Evolutionary conservation across 768 basidiomycete species (phyloP).

Genomic region (Pleurotus platypus): DNA sequence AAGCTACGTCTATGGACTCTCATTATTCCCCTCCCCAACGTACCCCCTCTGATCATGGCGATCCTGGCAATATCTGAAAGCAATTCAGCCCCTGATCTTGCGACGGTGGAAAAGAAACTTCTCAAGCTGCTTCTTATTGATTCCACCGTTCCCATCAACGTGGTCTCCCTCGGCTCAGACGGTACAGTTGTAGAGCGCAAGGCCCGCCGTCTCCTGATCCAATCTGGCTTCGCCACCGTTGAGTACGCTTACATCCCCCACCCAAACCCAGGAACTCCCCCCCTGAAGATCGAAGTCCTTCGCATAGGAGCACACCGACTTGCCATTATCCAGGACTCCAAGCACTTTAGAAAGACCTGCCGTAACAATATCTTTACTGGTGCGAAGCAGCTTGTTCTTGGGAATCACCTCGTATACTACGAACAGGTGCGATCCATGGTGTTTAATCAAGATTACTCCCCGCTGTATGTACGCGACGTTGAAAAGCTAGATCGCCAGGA

Average conservation of each 20-base stretch:
- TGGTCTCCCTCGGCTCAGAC: no score
- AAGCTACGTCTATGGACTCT: no score
- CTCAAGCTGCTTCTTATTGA: no score
- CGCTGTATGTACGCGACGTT: constrained; percentile 27
- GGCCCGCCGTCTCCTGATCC: no score
- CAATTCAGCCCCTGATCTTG: no score
- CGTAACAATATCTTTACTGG: constrained; percentile 32
- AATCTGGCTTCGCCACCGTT: neutral
- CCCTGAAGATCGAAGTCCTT: neutral
- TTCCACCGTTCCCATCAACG: no score
- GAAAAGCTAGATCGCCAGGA: constrained; percentile 31
- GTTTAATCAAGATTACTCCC: constrained; percentile 4
- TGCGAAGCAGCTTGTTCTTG: constrained; percentile 22
- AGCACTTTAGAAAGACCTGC: constrained; percentile 30
- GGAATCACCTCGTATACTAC: constrained; percentile 16
- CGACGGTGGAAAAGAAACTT: no score
- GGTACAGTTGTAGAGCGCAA: no score
- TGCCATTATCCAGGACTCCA: constrained; percentile 31
- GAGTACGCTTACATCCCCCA: neutral
- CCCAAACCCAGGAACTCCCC: neutral
- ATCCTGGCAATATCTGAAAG: no score
- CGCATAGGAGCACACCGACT: constrained; percentile 1
- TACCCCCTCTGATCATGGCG: no score
- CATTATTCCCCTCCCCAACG: no score
- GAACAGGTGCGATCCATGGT: constrained; percentile 17